Conservation (phyloP, 805 yeast genomes). For the Metschnikowia cubensis region DNA sequence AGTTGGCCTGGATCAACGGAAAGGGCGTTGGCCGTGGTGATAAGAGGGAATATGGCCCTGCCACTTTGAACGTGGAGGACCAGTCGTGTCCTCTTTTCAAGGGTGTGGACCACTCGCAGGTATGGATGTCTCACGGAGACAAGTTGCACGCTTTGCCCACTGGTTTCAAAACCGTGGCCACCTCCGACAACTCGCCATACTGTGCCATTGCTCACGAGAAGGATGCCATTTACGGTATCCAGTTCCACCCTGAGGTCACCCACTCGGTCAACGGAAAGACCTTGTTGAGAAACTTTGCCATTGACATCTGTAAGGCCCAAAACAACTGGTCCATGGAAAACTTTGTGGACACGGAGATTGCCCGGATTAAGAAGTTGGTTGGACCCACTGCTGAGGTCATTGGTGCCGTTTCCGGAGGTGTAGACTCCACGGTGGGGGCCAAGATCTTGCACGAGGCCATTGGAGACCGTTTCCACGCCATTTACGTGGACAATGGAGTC, state of each 20-base stretch:
- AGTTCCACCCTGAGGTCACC: conserved; percentile 98
- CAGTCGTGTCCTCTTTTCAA: conserved; percentile 65
- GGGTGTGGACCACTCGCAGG: conserved; percentile 90
- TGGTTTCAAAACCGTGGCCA: conserved; percentile 85
- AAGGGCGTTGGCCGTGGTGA: conserved; percentile 93
- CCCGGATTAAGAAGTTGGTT: conserved; percentile 83
- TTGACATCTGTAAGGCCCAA: conserved; percentile 77
- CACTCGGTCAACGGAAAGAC: conserved; percentile 90
- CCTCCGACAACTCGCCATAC: conserved; percentile 90
- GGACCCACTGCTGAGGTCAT: conserved; percentile 98
- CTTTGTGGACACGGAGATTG: conserved; percentile 94
- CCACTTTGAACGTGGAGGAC: conserved; percentile 76
- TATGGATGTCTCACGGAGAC: conserved; percentile 99
- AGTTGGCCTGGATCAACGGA: conserved; percentile 96
- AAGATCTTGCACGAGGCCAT: conserved; percentile 97
- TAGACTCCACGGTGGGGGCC: conserved; percentile 98
- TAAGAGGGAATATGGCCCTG: conserved; percentile 97
- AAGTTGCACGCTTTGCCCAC: conserved; percentile 86
- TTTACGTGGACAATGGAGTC: conserved; percentile 96
- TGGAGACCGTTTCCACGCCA: conserved; percentile 98
- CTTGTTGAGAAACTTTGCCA: conserved; percentile 88
- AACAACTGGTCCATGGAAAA: conserved; percentile 98
- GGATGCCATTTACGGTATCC: conserved; percentile 84
- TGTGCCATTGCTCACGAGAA: conserved; percentile 83
- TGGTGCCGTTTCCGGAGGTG: conserved; percentile 99